A percentile compares a stretch with the other conserved stretches of the same genome.
Conservation (phyloP, 805 yeast species). For the Danielia reshetovae region DNA sequence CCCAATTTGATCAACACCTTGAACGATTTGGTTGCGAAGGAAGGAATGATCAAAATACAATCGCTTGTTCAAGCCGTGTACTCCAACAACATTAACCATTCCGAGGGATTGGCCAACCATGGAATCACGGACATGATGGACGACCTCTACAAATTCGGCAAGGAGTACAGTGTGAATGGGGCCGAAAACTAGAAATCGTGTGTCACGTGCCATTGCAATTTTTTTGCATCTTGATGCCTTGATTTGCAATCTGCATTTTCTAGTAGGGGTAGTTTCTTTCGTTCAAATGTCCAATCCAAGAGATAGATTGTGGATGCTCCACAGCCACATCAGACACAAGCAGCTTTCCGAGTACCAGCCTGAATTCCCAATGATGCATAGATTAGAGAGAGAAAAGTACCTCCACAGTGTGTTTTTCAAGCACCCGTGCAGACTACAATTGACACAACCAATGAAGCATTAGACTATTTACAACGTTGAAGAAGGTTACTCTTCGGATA, state of each 20-base stretch:
- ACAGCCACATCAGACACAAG: constrained; percentile 13
- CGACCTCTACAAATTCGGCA: constrained; percentile 47
- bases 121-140: constrained; percentile 58
- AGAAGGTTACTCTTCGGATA: not conserved
- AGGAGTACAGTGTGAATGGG: constrained; percentile 42
- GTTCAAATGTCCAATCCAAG: constrained; percentile 10
- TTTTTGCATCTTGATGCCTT: not conserved
- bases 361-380: constrained; percentile 12
- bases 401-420: not conserved
- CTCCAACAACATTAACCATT: constrained; percentile 29
- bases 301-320: constrained; percentile 17
- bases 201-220: not conserved
- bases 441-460: not conserved
- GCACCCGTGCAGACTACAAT: not conserved
- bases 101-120: constrained; percentile 33
- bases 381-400: not conserved
- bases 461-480: constrained; percentile 1
- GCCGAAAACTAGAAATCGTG: constrained; percentile 25
- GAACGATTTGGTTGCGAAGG: constrained; percentile 61
- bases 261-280: not conserved
- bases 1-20: constrained; percentile 60
- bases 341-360: constrained; percentile 13
- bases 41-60: constrained; percentile 74
- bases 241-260: not conserved
- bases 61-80: constrained; percentile 68